A percentile compares a stretch with the other conserved stretches of the same genome.
Conservation (phyloP, 2,329 filamentous ascomycete genomes). For the Emmonsiellopsis sp. region DNA sequence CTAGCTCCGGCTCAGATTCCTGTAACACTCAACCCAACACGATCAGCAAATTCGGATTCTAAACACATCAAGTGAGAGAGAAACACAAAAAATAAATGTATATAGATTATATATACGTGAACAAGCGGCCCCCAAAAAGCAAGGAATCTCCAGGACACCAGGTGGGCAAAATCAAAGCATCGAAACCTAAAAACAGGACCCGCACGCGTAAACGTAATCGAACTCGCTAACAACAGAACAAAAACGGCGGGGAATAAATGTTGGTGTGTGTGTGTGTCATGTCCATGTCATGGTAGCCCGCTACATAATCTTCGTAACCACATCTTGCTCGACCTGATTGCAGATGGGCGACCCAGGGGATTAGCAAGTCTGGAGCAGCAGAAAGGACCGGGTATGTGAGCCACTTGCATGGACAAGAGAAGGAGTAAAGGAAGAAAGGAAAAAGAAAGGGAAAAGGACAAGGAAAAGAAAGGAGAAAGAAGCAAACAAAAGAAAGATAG, state of each 20-base stretch:
- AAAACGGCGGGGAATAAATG: not conserved
- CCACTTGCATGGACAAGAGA: too few relatives aligned
- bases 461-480: not conserved
- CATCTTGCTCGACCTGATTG: conserved; percentile 71
- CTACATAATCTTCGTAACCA: conserved; percentile 81
- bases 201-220: too few relatives aligned
- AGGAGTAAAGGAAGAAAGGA: not conserved
- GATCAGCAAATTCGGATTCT: conserved; percentile 3
- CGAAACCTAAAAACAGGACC: too few relatives aligned
- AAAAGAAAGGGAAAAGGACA: not conserved
- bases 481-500: not conserved
- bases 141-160: not conserved
- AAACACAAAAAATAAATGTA: not conserved
- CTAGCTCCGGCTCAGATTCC: conserved; percentile 1
- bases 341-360: conserved; percentile 6
- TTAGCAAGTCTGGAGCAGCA: conserved; percentile 4
- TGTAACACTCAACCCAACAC: not conserved
- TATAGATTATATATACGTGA: not conserved
- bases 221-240: not conserved
- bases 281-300: not conserved
- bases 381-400: too few relatives aligned
- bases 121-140: not conserved
- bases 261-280: not conserved
- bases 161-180: too few relatives aligned
- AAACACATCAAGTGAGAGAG: not conserved